These are phyloP conservation scores for Acanthamoeba quina DNA, from an alignment of 208 protist genomes.

Conservation along the genomic window DNA sequence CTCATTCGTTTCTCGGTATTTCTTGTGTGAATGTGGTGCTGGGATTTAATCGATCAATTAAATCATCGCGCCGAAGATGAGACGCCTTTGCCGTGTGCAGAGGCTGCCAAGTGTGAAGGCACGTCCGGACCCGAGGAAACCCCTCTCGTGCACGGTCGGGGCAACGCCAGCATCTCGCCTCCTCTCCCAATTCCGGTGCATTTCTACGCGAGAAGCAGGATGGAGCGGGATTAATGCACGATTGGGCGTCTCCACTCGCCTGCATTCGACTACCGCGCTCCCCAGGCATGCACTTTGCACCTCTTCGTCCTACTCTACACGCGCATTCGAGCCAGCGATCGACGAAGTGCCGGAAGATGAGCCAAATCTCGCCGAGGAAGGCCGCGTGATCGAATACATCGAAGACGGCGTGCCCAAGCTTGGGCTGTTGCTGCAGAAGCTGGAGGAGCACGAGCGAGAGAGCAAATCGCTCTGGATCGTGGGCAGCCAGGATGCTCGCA, in stretches of 20 bases:
- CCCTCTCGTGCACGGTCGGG: neutral
- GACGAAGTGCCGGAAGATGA: neutral
- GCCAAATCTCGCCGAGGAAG: neutral
- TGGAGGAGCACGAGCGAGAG: conserved; percentile 31
- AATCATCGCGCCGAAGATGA: neutral
- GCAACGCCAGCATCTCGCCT: neutral
- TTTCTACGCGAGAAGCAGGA: neutral
- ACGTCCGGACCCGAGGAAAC: neutral
- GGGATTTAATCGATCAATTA: neutral
- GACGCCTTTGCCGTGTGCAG: neutral
- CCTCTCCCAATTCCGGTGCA: neutral
- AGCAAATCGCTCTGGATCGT: conserved; percentile 2
- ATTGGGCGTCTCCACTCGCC: neutral
- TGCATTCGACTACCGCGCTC: neutral
- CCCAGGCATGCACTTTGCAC: neutral
- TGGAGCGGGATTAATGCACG: neutral
- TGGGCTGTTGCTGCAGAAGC: conserved; percentile 15
- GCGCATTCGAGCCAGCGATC: neutral
- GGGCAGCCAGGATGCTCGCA: conserved; percentile 42
- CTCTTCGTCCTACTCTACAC: neutral
- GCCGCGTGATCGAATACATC: conserved; percentile 5
- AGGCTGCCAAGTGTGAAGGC: neutral
- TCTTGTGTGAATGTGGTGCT: neutral
- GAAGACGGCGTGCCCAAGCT: conserved; percentile 48
- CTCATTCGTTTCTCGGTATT: neutral